Conservation (phyloP, 345 rosid species). For the Eucalyptus microcorys region DNA sequence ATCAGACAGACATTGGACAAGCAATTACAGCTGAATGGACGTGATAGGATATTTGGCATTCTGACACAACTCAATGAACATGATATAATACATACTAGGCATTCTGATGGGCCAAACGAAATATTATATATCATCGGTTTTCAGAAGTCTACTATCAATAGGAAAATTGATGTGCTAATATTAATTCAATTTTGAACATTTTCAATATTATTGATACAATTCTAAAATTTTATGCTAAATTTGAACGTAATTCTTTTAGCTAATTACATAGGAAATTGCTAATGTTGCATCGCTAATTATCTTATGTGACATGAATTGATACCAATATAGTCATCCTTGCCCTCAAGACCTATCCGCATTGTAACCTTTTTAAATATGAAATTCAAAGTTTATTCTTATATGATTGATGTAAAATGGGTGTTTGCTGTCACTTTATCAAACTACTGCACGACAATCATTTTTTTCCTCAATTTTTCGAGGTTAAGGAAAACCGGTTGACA, state of each 20-base stretch:
- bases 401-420: neutral
- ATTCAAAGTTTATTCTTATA: neutral
- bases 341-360: neutral
- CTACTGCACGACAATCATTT: neutral
- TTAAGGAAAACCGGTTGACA: neutral
- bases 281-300: neutral
- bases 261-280: neutral
- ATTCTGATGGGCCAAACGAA: neutral
- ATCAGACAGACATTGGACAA: too few species aligned
- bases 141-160: neutral
- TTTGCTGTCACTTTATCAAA: neutral
- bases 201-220: neutral
- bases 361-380: neutral
- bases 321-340: neutral
- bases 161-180: neutral
- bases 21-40: neutral
- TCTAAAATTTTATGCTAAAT: neutral
- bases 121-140: neutral
- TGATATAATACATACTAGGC: neutral
- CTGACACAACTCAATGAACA: neutral
- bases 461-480: neutral
- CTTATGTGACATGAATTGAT: neutral
- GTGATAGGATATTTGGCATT: neutral
- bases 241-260: rapidly evolving
- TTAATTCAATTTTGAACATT: neutral